phyloP scores from a whole-genome alignment of 208 protist species.

The Leishmania mexicana region DNA sequence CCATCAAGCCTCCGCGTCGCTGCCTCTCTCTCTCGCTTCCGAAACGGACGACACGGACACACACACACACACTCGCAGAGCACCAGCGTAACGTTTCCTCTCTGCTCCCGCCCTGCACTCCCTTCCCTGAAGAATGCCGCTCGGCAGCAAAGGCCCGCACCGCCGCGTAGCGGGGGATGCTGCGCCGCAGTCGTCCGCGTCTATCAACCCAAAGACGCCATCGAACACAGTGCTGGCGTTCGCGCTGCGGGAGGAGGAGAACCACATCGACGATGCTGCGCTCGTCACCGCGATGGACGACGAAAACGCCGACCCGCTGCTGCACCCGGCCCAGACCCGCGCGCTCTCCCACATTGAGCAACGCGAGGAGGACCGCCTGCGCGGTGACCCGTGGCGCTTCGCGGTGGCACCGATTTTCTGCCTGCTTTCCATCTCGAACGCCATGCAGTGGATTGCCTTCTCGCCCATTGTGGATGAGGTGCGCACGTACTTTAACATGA shows the following conservation, averaged over 20 bases:
- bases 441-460: conserved; percentile 81
- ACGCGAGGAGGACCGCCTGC: conserved; percentile 18
- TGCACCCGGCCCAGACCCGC: conserved; percentile 20
- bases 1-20: neutral
- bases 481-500: conserved; percentile 61
- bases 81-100: no score
- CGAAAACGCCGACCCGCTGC: conserved; percentile 27
- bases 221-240: conserved; percentile 27
- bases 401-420: conserved; percentile 53
- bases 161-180: neutral
- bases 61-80: no score
- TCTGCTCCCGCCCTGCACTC: no score
- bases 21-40: neutral
- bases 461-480: conserved; percentile 59
- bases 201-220: neutral
- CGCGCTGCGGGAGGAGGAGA: conserved; percentile 24
- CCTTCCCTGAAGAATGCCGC: neutral
- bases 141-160: neutral
- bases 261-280: conserved; percentile 14
- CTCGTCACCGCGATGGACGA: conserved; percentile 29
- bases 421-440: conserved; percentile 65
- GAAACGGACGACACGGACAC: no score
- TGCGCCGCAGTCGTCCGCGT: neutral
- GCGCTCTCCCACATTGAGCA: conserved; percentile 23
- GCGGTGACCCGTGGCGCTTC: conserved; percentile 59